Base-by-base conservation (phyloP, 768 basidiomycete genomes). In the Dentipellis fragilis region DNA sequence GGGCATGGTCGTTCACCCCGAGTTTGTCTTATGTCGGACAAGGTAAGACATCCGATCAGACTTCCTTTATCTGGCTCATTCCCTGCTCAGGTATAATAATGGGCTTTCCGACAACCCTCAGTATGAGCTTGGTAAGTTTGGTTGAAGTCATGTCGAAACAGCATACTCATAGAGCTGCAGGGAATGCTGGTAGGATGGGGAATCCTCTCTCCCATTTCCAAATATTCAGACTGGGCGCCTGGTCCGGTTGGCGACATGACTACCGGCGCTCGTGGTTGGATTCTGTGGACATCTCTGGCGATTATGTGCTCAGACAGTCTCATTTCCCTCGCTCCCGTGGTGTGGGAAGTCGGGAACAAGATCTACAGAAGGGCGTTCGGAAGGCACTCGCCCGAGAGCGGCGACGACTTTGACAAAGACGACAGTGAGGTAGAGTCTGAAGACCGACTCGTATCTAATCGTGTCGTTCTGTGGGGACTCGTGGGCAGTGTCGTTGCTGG, bases 141-240 rank as follows among this genome's bases (percentile, higher is more conserved):
- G 12, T 38, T 58, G 51, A 22, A 10, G 16, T 16, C 16, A 22
- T 57, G 39, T 6, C 45, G 61, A 49, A n/a, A 23, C 48, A 35
- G 6, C 6, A 14, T 49, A 52, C 52, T 55, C 22, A 57, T 10
- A 22, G 39, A 42, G 10, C 4, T 38, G 17, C 61, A 91, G 89
- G 93, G 95, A 29, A 97, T 96, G 95, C 60, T 97, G n/a, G 84
- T 88, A 10, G 95, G 95, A 9, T 98, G 95, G 95, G 94, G 82
- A 4, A 71, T 97, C 19, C 73, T 98, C n/a, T 92, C 92, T 0
- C 95, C 95, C 5, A 65, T 97, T 7, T 80, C 93, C 6, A 93
- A 92, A 64, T 63, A 78, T 48, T 68, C 73, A 0, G 92, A 89
- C 10, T 98, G 95, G 95, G 94, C 95, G 0, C 93, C 95, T 47